Evolutionary conservation across 306 rosid genomes (phyloP), one percentile per base, ranked within the genome.

Genomic region (Lithocarpus polystachyus): DNA sequence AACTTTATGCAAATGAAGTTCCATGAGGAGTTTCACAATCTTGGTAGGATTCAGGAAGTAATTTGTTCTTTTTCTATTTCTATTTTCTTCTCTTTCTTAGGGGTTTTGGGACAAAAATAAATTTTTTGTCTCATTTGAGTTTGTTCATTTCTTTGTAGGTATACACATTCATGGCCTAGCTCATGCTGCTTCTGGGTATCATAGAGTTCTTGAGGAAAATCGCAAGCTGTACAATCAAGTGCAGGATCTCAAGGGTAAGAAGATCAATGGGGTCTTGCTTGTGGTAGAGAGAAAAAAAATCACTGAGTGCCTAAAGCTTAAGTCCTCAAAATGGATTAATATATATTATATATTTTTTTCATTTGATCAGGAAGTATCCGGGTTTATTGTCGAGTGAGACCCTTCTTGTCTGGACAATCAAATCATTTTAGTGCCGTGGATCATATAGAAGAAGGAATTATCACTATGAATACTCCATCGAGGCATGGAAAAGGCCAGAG

Each of bases 361-460:
- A 67, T 84, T 71, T 81, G 72, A 82, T 51, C 86, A 94, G 99
- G 99, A 82, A 94, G 97, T 83, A 94, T 94, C 72, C 89, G 99
- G 77, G 99, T 94, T 80, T 94, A 94, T 77, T 94, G 99, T 83
- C 91, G 99, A 78, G 97, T 94, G 77, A 92, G 99, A 80, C 99
- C 99, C 60, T 94, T 92, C 82, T 85, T 94, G 82, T 40, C 97
- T 56, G 85, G 81, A 68, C 89, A 85, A 78, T 78, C 87, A 85
- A 91, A 82, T 73, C 79, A 79, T 82, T 54, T 64, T 68, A 94
- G 97, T 86, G 68, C 87, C 11, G 95, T 94, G 84, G 93, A 89
- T 75, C 86, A 79, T 72, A 89, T 91, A 85, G 97, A 91, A 88
- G 97, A 94, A 54, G 99, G 95, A 79, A 89, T 52, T 73, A 91